A percentile compares a stretch with the other conserved stretches of the same genome.
Evolutionary conservation across 2,329 filamentous ascomycete genomes (phyloP).

Genomic region (Coniochaeta prunicola): DNA sequence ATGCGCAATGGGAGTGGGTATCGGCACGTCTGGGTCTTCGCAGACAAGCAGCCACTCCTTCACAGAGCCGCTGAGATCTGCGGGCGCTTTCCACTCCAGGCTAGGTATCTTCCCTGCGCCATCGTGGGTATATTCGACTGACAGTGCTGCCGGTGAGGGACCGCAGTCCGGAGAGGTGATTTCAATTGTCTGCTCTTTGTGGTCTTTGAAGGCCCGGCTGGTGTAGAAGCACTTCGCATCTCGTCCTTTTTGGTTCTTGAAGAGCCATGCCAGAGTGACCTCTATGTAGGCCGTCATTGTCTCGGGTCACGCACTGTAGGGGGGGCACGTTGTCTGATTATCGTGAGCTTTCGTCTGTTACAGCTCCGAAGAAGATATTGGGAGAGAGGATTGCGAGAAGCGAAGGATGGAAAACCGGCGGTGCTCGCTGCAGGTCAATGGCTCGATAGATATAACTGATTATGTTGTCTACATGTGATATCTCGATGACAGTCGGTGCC

Average conservation of each 20-base stretch:
- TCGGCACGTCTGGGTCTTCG: slow-evolving; percentile 39
- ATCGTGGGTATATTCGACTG: slow-evolving; percentile 28
- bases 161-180: slow-evolving; percentile 33
- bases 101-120: slow-evolving; percentile 31
- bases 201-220: slow-evolving; percentile 24
- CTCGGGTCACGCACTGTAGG: too few species aligned
- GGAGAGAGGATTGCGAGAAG: not conserved
- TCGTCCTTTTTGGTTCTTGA: slow-evolving; percentile 26
- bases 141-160: slow-evolving; percentile 24
- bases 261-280: slow-evolving; percentile 28
- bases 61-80: slow-evolving; percentile 18
- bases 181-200: slow-evolving; percentile 26
- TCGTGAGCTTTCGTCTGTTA: not conserved
- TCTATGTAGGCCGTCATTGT: slow-evolving; percentile 17
- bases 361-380: not conserved
- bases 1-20: slow-evolving; percentile 36
- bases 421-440: not conserved
- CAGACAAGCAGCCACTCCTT: slow-evolving; percentile 38
- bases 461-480: not conserved
- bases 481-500: not conserved
- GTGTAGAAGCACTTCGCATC: slow-evolving; percentile 31
- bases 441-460: not conserved
- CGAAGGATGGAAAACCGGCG: not conserved
- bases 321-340: too few species aligned
- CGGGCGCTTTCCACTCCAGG: slow-evolving; percentile 29